Evolutionary conservation across 2,329 filamentous ascomycete species (phyloP).

Genomic region (Aaosphaeria arxii): DNA sequence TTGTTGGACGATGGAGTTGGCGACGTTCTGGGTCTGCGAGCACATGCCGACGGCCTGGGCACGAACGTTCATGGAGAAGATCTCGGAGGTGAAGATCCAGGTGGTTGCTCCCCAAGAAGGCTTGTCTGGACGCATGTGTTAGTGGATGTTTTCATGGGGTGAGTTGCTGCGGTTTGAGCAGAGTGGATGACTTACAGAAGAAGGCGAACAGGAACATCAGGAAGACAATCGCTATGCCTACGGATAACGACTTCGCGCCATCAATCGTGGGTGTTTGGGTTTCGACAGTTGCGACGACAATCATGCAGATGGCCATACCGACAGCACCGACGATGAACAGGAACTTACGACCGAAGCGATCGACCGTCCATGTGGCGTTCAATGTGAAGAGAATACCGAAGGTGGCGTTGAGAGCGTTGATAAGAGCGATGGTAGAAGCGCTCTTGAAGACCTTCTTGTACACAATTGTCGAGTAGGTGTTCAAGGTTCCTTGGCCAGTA

Average conservation of each 20-base stretch:
- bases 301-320: conserved; percentile 69
- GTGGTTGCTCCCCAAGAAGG: conserved; percentile 67
- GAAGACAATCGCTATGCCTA: conserved; percentile 68
- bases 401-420: conserved; percentile 72
- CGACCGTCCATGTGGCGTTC: conserved; percentile 70
- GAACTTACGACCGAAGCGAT: conserved; percentile 68
- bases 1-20: conserved; percentile 66
- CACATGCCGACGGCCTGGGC: conserved; percentile 69
- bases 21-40: conserved; percentile 56
- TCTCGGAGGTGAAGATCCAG: conserved; percentile 69
- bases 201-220: conserved; percentile 64
- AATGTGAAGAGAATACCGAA: conserved; percentile 71
- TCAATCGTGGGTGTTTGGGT: conserved; percentile 55
- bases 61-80: conserved; percentile 71
- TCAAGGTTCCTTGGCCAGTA: conserved; percentile 69
- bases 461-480: conserved; percentile 70
- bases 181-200: conserved; percentile 49
- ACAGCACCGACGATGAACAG: conserved; percentile 66
- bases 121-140: conserved; percentile 49
- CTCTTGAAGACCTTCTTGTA: conserved; percentile 68
- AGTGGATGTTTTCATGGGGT: not conserved
- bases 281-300: conserved; percentile 59
- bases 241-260: conserved; percentile 56
- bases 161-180: no score
- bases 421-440: conserved; percentile 59